Evolutionary conservation across 2,329 filamentous ascomycete genomes (phyloP).

Genomic region (Pestalotiopsis sp.): DNA sequence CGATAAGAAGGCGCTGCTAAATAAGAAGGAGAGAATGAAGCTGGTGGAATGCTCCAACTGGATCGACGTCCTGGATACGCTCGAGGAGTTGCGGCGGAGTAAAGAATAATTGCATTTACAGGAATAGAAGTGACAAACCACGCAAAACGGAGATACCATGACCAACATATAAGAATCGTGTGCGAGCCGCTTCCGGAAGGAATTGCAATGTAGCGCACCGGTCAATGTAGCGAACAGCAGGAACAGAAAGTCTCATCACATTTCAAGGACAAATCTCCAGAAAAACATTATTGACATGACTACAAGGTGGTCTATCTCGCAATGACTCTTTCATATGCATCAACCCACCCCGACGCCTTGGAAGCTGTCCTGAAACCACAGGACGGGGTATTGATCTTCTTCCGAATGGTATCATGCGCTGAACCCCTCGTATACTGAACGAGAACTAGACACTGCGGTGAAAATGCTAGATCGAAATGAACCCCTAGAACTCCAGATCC

Average conservation of each 20-base stretch:
- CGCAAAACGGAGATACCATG: not conserved
- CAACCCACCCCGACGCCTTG: not conserved
- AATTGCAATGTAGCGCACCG: not conserved
- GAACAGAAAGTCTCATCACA: too few species aligned
- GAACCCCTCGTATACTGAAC: not conserved
- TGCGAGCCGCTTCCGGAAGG: not conserved
- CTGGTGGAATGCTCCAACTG: slow-evolving; percentile 55
- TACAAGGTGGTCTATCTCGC: not conserved
- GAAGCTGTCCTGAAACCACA: not conserved
- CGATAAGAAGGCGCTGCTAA: slow-evolving; percentile 55
- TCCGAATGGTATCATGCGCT: not conserved
- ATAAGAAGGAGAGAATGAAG: slow-evolving; percentile 55
- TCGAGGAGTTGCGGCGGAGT: slow-evolving; percentile 45
- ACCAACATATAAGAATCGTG: not conserved
- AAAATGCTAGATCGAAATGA: not conserved
- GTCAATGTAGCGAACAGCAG: too few species aligned
- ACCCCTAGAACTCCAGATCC: not conserved
- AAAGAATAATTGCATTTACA: not conserved
- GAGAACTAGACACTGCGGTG: not conserved
- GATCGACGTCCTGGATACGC: slow-evolving; percentile 61
- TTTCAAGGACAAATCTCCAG: not conserved
- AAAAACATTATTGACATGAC: not conserved
- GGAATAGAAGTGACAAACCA: not conserved
- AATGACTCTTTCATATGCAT: not conserved
- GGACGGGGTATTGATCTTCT: not conserved